Evolutionary conservation across 1,284 basidiomycete genomes (phyloP).

Genomic region (Pseudomicrostroma phylloplanum): DNA sequence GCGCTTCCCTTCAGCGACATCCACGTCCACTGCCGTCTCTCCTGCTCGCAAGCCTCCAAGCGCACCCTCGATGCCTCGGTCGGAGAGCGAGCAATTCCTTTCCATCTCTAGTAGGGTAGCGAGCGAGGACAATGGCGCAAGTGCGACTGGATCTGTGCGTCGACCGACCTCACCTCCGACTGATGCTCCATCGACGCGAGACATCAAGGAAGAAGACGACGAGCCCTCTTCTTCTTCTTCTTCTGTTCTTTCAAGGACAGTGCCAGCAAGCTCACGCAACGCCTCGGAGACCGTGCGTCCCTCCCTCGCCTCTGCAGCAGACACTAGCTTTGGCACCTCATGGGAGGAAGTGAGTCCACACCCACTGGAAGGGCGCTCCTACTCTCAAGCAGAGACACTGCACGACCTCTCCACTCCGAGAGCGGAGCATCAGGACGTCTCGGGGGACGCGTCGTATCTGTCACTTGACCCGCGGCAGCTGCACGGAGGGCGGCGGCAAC

Average conservation of each 20-base stretch:
- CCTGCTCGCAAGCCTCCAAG: background rate
- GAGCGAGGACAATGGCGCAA: too few relatives aligned
- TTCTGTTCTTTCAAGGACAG: background rate
- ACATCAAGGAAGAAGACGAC: background rate
- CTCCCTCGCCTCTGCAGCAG: background rate
- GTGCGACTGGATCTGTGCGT: background rate
- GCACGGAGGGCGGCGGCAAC: too few relatives aligned
- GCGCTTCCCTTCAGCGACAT: background rate
- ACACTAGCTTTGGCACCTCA: background rate
- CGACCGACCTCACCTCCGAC: background rate
- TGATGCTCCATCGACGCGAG: background rate
- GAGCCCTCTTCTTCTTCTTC: background rate
- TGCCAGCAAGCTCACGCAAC: background rate
- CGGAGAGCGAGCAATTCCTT: background rate
- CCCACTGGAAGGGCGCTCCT: background rate
- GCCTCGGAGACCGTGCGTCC: background rate
- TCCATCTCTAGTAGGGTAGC: background rate
- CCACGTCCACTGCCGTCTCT: background rate
- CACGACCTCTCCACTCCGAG: too few relatives aligned
- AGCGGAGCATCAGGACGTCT: background rate
- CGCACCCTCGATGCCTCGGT: background rate
- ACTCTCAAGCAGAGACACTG: background rate
- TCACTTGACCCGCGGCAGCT: background rate
- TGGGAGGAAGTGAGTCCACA: background rate
- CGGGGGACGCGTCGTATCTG: background rate